Evolutionary conservation across 2,329 filamentous ascomycete genomes (phyloP), one percentile per base, ranked within the genome.

Genomic region (Penicillium concentricum): DNA sequence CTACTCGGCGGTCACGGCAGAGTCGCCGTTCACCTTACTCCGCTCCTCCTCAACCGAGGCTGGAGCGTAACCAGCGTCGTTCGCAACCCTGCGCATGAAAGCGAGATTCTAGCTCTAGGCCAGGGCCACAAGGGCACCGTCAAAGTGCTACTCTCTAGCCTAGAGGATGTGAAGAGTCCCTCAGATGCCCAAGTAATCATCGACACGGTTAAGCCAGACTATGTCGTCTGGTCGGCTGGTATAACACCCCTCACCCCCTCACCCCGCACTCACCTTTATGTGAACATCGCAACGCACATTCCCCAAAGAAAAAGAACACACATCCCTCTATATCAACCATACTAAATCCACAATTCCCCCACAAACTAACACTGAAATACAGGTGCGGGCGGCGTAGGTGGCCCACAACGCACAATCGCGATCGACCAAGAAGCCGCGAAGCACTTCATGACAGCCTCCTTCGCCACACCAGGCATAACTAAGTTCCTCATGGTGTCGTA

Each of bases 1-100:
- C 76, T 94, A 63, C 84, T 94, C 61, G 90, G 90, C 68, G 91
- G 90, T 67, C 90, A 92, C 77, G 91, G 91, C 76, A 91, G 92
- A 72, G 76, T 94, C 58, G 84, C 90, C 63, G 84, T 90, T 57
- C 77, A 87, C 42, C 82, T 94, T 38, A 94, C 90, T 9, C 89
- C 88, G 1, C 81, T 92, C 57, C 85, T 95, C 8, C 84, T 94
- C 41, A 80, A 85, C 49, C 85, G 87, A 62, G 84, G 84, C 34
- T 93, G 90, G 88, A 84, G 84, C 62, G 88, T 95, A 52, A 92
- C 88, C 58, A 90, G 87, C 71, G 79, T 94, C 59, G 87, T 95
- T 72, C 88, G 91, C 67, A 84, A 86, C 61, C 78, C 84, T n/a
- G 84, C 86, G 0, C 90, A 94, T 63, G 81, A 83, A 42, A 69